A percentile compares a stretch with the other conserved stretches of the same genome.
These are phyloP conservation scores for Terfezia boudieri DNA, from an alignment of 495 filamentous ascomycete genomes.

Conservation along the genomic window DNA sequence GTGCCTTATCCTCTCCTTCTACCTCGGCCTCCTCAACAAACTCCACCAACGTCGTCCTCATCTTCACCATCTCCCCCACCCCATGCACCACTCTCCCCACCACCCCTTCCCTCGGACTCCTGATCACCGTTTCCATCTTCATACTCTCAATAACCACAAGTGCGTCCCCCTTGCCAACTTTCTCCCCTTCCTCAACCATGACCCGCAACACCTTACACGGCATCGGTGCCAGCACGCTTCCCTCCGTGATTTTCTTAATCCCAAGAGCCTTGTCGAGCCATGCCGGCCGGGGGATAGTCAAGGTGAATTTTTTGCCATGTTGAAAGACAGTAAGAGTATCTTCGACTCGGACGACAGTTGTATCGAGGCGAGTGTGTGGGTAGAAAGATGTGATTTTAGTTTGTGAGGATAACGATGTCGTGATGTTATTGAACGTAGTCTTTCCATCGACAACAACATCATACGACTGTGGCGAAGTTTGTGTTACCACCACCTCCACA, in stretches of 20 bases:
- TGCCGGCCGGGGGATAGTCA: slow-evolving; percentile 40
- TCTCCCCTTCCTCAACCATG: slow-evolving; percentile 55
- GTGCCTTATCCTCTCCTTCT: neutral
- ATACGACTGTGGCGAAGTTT: slow-evolving; percentile 39
- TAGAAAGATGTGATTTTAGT: slow-evolving; percentile 35
- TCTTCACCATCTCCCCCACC: slow-evolving; percentile 46
- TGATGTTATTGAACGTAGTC: slow-evolving; percentile 19
- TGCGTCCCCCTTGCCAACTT: slow-evolving; percentile 63
- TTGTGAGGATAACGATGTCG: neutral
- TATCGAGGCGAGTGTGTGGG: slow-evolving; percentile 56
- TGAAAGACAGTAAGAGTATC: slow-evolving; percentile 63
- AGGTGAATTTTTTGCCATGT: slow-evolving; percentile 50
- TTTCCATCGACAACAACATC: slow-evolving; percentile 37
- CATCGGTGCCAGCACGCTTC: slow-evolving; percentile 78
- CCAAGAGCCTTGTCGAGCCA: slow-evolving; percentile 81
- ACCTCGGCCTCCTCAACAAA: slow-evolving; percentile 25
- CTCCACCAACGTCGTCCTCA: slow-evolving; percentile 31
- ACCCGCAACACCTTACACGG: slow-evolving; percentile 81
- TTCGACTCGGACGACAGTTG: slow-evolving; percentile 48
- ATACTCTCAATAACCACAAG: slow-evolving; percentile 96
- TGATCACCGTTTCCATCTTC: slow-evolving; percentile 99
- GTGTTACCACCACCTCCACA: slow-evolving; percentile 43
- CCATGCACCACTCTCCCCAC: slow-evolving; percentile 66
- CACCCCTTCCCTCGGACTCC: slow-evolving; percentile 62
- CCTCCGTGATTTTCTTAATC: slow-evolving; percentile 38